Base-by-base conservation (phyloP, 2,329 filamentous ascomycete genomes). In the Paracorniculantispora psalliotae region DNA sequence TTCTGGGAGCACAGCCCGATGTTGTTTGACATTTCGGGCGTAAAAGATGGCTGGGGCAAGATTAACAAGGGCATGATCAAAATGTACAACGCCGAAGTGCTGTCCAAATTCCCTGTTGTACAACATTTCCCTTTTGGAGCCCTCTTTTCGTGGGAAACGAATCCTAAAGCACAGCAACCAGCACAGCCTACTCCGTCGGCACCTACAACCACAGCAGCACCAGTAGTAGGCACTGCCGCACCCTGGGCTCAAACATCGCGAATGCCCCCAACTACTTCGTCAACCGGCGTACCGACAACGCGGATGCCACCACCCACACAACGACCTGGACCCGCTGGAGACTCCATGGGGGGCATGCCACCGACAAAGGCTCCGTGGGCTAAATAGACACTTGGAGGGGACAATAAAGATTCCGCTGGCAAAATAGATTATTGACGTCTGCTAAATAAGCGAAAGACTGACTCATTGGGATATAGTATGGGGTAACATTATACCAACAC, bases 51-150 rank as follows among this genome's bases (percentile, higher is more conserved):
- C n/a, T 99, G 94, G 94, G 94, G 90, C 37, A 99, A 99, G 78
- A 96, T 99, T 68, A 97, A 99, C 75, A 92, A 92, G 87, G 94
- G 94, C 54, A 97, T 99, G 94, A 85, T 99, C 68, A 99, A 97
- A 75, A 99, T 99, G 94, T 99, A 93, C 77, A 92, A 96, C 65
- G 94, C 91, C 19, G 94, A 99, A 76, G 94, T 99, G 3, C 79
- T 99, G 15, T 91, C 90, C 41, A 99, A 99, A 73, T 97, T 97
- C 69, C 94, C 94, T 2, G 94, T 99, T 2, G 91, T 99, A n/a
- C 94, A 99, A 74, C 94, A 99, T 73, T 97, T 94, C 65, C 84
- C 82, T 2, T 93, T 94, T 65, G 90, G 90, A 26, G 88, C 86
- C 6, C 76, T 94, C n/a, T 91, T 93, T 69, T 84, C 82, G 39